Conservation (phyloP, 2,329 filamentous ascomycete genomes). For the Sphaerulina populicola region DNA sequence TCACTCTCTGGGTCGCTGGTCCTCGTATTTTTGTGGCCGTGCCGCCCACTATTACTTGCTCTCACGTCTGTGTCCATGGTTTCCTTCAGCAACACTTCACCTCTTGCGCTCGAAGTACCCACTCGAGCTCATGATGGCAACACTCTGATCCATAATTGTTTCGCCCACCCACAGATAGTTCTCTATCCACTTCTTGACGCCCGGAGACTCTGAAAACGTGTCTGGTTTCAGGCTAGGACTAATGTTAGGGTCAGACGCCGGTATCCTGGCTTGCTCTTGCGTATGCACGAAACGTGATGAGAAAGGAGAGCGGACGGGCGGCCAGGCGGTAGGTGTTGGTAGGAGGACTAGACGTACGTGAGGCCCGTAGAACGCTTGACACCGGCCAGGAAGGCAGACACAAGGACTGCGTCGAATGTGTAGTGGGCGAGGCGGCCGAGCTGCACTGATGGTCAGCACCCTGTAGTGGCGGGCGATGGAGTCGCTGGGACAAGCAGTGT, state of each 20-base stretch:
- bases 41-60: too few relatives aligned
- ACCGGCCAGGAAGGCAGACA: constrained; percentile 92
- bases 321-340: neutral
- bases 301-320: neutral
- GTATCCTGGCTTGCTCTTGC: neutral
- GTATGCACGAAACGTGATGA: neutral
- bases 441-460: constrained; percentile 44
- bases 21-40: too few relatives aligned
- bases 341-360: constrained; percentile 61
- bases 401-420: constrained; percentile 90
- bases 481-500: neutral
- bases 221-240: constrained; percentile 81
- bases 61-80: neutral
- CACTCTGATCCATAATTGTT: constrained; percentile 96
- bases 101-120: constrained; percentile 86
- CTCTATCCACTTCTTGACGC: constrained; percentile 78
- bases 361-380: constrained; percentile 96
- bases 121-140: constrained; percentile 80
- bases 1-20: too few relatives aligned
- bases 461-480: neutral
- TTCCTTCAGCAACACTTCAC: constrained; percentile 34
- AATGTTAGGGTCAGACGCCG: constrained; percentile 38
- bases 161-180: constrained; percentile 92
- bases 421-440: constrained; percentile 89
- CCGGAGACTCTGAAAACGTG: constrained; percentile 71